Evolutionary conservation across 2,329 filamentous ascomycete species (phyloP).

Genomic region (Penicillium sp.): DNA sequence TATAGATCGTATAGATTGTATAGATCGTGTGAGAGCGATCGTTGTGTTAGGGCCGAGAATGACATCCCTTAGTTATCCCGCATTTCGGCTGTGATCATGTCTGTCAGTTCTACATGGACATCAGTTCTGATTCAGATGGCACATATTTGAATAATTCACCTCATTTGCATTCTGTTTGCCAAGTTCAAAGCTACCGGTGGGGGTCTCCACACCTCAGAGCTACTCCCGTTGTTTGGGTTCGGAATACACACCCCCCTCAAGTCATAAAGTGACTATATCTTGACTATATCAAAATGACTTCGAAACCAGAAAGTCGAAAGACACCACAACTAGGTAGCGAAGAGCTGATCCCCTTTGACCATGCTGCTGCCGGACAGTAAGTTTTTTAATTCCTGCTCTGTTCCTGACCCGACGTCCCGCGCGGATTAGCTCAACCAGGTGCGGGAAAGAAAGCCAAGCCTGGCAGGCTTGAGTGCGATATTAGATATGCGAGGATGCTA

Average conservation of each 20-base stretch:
- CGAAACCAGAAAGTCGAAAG: conserved; percentile 35
- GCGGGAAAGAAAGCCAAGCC: background rate
- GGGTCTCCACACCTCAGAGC: background rate
- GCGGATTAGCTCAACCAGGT: background rate
- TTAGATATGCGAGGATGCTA: background rate
- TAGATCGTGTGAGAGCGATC: background rate
- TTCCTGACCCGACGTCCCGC: conserved; percentile 10
- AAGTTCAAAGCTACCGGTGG: background rate
- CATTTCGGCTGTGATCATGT: background rate
- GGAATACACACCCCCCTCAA: background rate
- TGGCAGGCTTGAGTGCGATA: background rate
- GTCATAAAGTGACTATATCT: background rate
- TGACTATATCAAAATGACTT: conserved; percentile 29
- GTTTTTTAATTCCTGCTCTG: conserved; percentile 23
- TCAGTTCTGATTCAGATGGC: background rate
- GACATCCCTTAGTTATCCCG: background rate
- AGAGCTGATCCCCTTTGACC: conserved; percentile 47
- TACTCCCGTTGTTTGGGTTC: background rate
- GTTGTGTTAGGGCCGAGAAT: background rate
- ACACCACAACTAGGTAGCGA: conserved; percentile 38
- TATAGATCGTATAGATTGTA: background rate
- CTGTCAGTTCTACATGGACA: background rate
- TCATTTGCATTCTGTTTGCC: background rate
- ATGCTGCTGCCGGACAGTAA: conserved; percentile 52
- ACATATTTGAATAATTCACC: background rate